Evolutionary conservation across 805 yeast species (phyloP), one percentile per base, ranked within the genome.

Genomic region (Kluyveromyces wickerhamii): DNA sequence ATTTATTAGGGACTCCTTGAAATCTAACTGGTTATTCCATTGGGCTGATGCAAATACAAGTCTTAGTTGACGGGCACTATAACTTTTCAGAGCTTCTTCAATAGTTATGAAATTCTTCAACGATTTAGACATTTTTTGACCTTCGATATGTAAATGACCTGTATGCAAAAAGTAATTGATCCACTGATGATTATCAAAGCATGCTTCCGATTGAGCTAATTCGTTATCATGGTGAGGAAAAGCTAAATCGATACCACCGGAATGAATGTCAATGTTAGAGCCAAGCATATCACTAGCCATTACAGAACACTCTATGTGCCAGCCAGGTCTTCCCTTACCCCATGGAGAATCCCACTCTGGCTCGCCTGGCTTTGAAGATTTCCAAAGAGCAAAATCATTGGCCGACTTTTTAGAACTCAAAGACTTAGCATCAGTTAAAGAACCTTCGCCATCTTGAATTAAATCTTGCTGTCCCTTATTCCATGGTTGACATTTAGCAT

Each of bases 191-290:
- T 83, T 79, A 53, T 84, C 87, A 58, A 69, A 89, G 58, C 78
- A 80, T 5, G 97, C 97, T 60, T 92, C 99, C 18, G 88, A 72
- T 66, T 92, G 99, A 1, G 99, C 99, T 44, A 92, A 67, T 64
- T 92, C 99, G 53, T 92, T 92, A 60, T 92, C 99, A 62, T 92
- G 99, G 59, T 92, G 99, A 3, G 99, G 99, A 67, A 92, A 92
- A 14, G 97, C 96, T 52, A 92, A 71, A 63, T 92, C 98, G 36
- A 92, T 77, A 45, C 98, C 98, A 39, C 98, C 98, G 12, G 95
- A 79, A 57, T 92, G 98, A 46, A 92, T 85, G 60, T 92, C 98
- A 71, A 92, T 82, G 39, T 70, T 69, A 14, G 72, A 61, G 4
- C 97, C 97, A 24, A 83, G 70, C 30, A 88, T 71, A 47, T 87